These are phyloP conservation scores for Leccinum brunneo-olivaceum DNA, from an alignment of 1,284 basidiomycete genomes.

Conservation along the genomic window DNA sequence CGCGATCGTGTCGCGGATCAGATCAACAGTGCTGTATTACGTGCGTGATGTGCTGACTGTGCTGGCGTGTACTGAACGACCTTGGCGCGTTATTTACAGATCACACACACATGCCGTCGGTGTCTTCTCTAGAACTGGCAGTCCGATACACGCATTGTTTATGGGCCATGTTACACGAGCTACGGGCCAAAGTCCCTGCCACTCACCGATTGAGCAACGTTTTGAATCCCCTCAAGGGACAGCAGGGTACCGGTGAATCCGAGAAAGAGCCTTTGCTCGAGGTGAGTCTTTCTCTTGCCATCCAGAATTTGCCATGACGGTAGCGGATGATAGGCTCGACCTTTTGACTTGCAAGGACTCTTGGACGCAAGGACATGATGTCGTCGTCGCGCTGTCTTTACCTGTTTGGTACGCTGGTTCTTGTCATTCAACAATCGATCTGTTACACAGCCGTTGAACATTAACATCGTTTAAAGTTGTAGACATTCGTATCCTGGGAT, in stretches of 20 bases:
- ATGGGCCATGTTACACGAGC: conserved; percentile 50
- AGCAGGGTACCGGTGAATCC: conserved; percentile 13
- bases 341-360: conserved; percentile 47
- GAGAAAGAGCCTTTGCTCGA: conserved; percentile 26
- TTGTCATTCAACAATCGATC: conserved; percentile 3
- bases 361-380: conserved; percentile 37
- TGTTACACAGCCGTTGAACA: conserved; percentile 7
- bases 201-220: conserved; percentile 38
- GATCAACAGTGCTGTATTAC: conserved; percentile 78
- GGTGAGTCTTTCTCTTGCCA: conserved; percentile 12
- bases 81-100: conserved; percentile 36
- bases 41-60: conserved; percentile 37
- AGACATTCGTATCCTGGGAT: conserved; percentile 14
- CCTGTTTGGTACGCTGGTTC: background rate
- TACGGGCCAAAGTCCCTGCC: conserved; percentile 40
- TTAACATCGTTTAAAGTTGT: conserved; percentile 16
- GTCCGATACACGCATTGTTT: conserved; percentile 54
- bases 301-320: background rate
- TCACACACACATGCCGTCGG: conserved; percentile 41
- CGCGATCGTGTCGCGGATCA: conserved; percentile 79
- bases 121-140: conserved; percentile 57
- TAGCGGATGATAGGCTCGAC: conserved; percentile 26
- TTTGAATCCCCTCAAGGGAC: conserved; percentile 9
- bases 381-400: conserved; percentile 2
- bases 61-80: conserved; percentile 3